Conservation (phyloP, 768 basidiomycete species). For the Lentinula sp. region DNA sequence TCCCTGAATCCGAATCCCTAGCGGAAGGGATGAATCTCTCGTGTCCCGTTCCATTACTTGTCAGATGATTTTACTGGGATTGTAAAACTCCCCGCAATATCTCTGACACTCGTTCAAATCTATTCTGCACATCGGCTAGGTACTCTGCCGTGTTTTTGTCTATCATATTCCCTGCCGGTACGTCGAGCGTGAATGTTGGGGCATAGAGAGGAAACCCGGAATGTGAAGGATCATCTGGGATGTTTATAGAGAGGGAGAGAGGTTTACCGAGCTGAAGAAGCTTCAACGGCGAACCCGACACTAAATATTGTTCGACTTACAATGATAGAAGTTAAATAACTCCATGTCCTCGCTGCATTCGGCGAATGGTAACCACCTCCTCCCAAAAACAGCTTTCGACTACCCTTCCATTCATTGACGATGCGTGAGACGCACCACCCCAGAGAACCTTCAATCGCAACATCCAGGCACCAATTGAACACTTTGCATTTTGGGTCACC, state of each 20-base stretch:
- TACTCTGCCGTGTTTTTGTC: conserved; percentile 68
- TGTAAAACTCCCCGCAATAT: background rate
- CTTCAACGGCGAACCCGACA: background rate
- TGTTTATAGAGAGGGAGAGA: conserved; percentile 51
- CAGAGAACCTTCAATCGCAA: conserved; percentile 46
- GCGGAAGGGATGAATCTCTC: too few species aligned
- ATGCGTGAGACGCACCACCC: conserved; percentile 60
- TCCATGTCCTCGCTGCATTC: conserved; percentile 85
- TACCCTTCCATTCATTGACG: conserved; percentile 49
- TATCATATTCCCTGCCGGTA: conserved; percentile 64
- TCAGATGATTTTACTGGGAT: background rate
- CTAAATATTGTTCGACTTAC: conserved; percentile 31
- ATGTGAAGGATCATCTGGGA: conserved; percentile 58
- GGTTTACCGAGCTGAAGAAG: conserved; percentile 44
- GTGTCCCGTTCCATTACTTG: too few species aligned
- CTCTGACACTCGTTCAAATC: background rate
- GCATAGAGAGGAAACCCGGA: conserved; percentile 63
- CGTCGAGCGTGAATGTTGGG: conserved; percentile 78
- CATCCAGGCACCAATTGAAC: conserved; percentile 54
- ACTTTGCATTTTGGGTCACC: conserved; percentile 68
- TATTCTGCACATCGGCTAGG: conserved; percentile 28
- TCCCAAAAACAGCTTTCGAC: conserved; percentile 59
- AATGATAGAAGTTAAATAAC: conserved; percentile 70
- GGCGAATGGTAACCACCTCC: conserved; percentile 83
- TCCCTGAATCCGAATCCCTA: too few species aligned